Conservation (phyloP, 495 filamentous ascomycete species). For the Penicillium fimorum region DNA sequence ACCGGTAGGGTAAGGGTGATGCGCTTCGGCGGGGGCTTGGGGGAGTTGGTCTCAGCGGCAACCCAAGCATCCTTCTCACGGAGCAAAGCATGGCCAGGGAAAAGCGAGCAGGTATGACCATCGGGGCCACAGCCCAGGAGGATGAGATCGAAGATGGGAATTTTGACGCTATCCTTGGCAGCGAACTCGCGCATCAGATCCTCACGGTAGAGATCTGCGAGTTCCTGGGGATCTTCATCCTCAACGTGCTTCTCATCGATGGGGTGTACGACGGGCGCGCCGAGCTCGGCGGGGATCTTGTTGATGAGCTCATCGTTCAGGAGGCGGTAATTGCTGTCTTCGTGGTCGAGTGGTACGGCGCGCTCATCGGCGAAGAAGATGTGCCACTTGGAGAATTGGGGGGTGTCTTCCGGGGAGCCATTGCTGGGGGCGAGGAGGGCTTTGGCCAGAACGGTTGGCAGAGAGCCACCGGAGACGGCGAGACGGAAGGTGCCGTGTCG, state of each 20-base stretch:
- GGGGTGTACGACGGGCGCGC: constrained; percentile 68
- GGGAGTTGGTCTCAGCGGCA: constrained; percentile 82
- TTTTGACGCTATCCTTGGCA: constrained; percentile 78
- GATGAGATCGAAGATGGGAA: constrained; percentile 92
- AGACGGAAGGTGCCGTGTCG: constrained; percentile 86
- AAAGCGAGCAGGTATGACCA: constrained; percentile 94
- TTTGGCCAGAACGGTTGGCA: constrained; percentile 79
- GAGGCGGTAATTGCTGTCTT: constrained; percentile 90
- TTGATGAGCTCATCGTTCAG: constrained; percentile 82
- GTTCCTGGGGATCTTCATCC: constrained; percentile 83
- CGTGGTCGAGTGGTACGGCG: constrained; percentile 84
- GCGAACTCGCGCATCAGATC: constrained; percentile 79
- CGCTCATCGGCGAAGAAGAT: constrained; percentile 99
- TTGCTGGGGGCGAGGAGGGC: constrained; percentile 67
- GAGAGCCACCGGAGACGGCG: constrained; percentile 90
- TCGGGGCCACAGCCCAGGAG: constrained; percentile 92
- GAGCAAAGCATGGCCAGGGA: constrained; percentile 84
- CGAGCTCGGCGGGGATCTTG: constrained; percentile 70
- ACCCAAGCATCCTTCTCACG: constrained; percentile 92
- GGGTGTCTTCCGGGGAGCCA: constrained; percentile 56
- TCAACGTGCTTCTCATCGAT: constrained; percentile 71
- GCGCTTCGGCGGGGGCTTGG: constrained; percentile 86
- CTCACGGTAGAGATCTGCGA: constrained; percentile 93
- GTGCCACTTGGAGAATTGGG: constrained; percentile 87
- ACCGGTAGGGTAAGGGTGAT: constrained; percentile 93